These are phyloP conservation scores for Symmetrospora coprosmae DNA, from an alignment of 768 basidiomycete genomes.

Conservation along the genomic window DNA sequence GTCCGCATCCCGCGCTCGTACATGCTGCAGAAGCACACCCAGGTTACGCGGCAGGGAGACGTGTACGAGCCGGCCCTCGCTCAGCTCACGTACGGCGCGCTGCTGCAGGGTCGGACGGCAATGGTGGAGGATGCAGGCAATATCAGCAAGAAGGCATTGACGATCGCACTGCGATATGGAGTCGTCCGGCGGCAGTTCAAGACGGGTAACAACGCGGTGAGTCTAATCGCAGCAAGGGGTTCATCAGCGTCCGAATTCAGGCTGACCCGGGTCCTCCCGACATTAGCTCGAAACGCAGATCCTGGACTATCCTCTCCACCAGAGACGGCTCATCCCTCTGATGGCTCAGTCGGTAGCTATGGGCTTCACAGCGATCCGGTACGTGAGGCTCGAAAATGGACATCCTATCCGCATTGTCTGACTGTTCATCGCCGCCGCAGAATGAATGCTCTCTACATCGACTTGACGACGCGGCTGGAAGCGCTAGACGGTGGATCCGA, in stretches of 20 bases:
- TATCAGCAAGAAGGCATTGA: slow-evolving; percentile 41
- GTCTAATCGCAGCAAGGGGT: no score
- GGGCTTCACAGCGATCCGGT: slow-evolving; percentile 33
- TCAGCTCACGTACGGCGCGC: slow-evolving; percentile 41
- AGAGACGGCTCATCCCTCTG: slow-evolving; percentile 35
- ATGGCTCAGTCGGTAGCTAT: slow-evolving; percentile 35
- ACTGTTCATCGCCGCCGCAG: not conserved
- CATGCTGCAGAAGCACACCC: slow-evolving; percentile 43
- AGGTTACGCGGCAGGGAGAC: slow-evolving; percentile 38
- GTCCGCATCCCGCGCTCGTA: slow-evolving; percentile 40
- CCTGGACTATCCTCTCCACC: slow-evolving; percentile 41
- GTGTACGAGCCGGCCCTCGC: slow-evolving; percentile 41
- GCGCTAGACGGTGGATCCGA: slow-evolving; percentile 28
- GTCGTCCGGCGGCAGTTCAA: slow-evolving; percentile 41
- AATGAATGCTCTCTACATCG: slow-evolving; percentile 31
- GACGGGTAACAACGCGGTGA: slow-evolving; percentile 37
- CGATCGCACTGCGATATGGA: slow-evolving; percentile 41
- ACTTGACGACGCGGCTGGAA: slow-evolving; percentile 29
- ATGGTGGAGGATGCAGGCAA: slow-evolving; percentile 40
- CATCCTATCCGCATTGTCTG: not conserved
- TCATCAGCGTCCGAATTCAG: not conserved
- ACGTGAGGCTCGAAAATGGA: not conserved
- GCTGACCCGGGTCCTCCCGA: no score
- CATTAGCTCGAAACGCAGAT: slow-evolving; percentile 39
- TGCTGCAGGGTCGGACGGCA: slow-evolving; percentile 38